phyloP scores from a whole-genome alignment of 768 basidiomycete genomes.

The Boletus fagicola region DNA sequence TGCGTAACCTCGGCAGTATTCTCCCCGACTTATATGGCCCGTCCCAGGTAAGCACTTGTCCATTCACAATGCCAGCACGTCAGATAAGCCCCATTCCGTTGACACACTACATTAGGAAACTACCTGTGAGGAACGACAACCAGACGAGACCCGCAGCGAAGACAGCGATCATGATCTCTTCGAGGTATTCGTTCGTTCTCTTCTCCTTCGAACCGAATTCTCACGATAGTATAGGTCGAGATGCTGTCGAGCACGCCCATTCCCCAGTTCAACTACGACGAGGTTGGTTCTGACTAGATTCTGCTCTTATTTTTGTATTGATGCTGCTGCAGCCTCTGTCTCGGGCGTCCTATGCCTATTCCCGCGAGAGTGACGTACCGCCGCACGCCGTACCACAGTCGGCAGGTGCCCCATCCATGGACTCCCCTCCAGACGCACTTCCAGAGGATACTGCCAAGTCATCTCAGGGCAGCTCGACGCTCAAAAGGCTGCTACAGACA shows the following conservation, averaged over 20 bases:
- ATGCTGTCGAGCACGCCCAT: background rate
- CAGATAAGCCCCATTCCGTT: background rate
- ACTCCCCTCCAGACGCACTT: background rate
- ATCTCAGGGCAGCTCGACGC: background rate
- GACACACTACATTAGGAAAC: background rate
- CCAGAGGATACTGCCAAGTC: background rate
- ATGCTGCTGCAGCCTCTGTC: background rate
- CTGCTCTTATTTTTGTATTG: background rate
- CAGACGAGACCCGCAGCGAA: background rate
- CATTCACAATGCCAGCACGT: background rate
- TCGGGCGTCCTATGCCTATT: background rate
- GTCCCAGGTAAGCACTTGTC: background rate
- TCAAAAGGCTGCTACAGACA: background rate
- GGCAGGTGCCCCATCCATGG: background rate
- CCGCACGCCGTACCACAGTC: background rate
- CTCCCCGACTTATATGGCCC: background rate
- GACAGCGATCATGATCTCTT: background rate
- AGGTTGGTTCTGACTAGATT: background rate
- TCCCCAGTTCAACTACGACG: background rate
- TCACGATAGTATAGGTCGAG: background rate
- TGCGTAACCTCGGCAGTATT: background rate
- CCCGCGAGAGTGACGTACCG: background rate
- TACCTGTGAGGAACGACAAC: background rate
- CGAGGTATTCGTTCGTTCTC: background rate
- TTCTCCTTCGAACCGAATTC: background rate